A percentile compares a stretch with the other conserved stretches of the same genome.
phyloP scores from a whole-genome alignment of 176 grass and related monocot species.

The Coix lacrymajobi region DNA sequence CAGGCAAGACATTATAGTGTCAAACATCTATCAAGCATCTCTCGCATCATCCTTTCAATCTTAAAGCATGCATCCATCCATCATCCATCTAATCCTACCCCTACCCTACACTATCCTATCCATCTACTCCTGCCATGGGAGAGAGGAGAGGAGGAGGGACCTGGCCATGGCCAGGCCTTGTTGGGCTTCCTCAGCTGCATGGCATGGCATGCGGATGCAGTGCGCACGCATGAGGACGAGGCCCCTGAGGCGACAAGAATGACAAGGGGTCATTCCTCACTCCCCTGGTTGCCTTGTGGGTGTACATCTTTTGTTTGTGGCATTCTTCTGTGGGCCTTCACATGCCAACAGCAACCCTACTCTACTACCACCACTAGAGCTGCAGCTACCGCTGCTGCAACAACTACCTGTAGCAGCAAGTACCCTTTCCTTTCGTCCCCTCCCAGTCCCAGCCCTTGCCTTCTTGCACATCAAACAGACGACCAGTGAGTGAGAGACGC shows the following conservation, averaged over 20 bases:
- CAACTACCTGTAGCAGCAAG: slow-evolving; percentile 31
- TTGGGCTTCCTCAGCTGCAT: background rate
- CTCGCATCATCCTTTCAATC: slow-evolving; percentile 46
- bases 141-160: background rate
- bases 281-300: slow-evolving; percentile 34
- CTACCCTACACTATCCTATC: slow-evolving; percentile 34
- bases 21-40: slow-evolving; percentile 50
- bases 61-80: slow-evolving; percentile 38
- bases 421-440: background rate
- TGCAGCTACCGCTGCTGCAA: background rate
- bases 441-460: background rate
- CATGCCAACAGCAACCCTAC: slow-evolving; percentile 37
- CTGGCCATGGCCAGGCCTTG: background rate
- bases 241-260: slow-evolving; percentile 56
- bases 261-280: slow-evolving; percentile 75
- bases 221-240: slow-evolving; percentile 41
- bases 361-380: background rate
- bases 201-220: background rate
- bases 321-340: slow-evolving; percentile 54
- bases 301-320: slow-evolving; percentile 38
- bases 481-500: background rate
- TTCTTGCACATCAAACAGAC: slow-evolving; percentile 36
- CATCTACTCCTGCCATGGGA: slow-evolving; percentile 13
- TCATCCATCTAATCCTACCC: slow-evolving; percentile 19
- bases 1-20: slow-evolving; percentile 26